Conservation (phyloP, 805 yeast species). For the Henningerozyma blattae region DNA sequence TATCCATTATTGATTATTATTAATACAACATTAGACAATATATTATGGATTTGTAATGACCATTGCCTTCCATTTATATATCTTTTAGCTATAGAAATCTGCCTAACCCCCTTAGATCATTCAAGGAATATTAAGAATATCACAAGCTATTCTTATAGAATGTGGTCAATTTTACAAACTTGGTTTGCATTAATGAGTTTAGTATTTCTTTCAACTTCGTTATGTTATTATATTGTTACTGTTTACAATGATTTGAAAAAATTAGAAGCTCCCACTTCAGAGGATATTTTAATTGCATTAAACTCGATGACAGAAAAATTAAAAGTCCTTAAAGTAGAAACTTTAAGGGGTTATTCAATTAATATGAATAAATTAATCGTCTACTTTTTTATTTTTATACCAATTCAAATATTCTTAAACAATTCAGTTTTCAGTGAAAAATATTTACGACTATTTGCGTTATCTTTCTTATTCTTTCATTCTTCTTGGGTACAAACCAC, state of each 20-base stretch:
- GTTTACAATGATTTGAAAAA: constrained; percentile 9
- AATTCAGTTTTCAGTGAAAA: constrained; percentile 5
- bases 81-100: background rate
- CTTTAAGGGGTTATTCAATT: background rate
- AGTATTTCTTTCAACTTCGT: constrained; percentile 6
- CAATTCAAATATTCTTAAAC: constrained; percentile 11
- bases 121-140: too few relatives aligned
- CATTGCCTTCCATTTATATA: constrained; percentile 15
- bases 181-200: constrained; percentile 16
- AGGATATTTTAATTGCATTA: constrained; percentile 17
- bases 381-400: constrained; percentile 8
- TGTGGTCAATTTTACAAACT: too few relatives aligned
- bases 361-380: background rate
- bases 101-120: background rate
- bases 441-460: constrained; percentile 6
- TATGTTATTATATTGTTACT: constrained; percentile 12
- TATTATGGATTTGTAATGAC: constrained; percentile 21
- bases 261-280: constrained; percentile 23
- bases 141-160: too few relatives aligned
- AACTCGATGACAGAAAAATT: constrained; percentile 18
- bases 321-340: constrained; percentile 11
- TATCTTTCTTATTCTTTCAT: constrained; percentile 9
- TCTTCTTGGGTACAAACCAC: constrained; percentile 21
- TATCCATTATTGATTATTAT: constrained; percentile 19
- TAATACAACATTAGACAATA: constrained; percentile 15